Evolutionary conservation across 495 filamentous ascomycete genomes (phyloP).

Genomic region (Neurospora sp.): DNA sequence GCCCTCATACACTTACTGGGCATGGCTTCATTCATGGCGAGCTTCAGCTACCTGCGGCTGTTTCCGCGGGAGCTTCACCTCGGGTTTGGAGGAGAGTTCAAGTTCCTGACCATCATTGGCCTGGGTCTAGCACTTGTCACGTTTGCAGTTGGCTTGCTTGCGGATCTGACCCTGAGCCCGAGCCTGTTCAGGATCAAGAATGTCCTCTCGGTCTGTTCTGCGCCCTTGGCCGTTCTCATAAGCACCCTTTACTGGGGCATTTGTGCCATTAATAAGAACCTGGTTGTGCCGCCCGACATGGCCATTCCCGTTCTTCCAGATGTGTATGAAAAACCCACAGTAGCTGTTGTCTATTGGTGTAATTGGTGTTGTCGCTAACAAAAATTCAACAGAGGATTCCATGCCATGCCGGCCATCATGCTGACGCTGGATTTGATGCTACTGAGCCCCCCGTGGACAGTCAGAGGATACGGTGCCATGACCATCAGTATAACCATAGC

Average conservation of each 20-base stretch:
- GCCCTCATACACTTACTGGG: constrained; percentile 60
- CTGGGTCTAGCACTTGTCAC: constrained; percentile 58
- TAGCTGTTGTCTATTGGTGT: neutral
- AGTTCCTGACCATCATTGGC: constrained; percentile 79
- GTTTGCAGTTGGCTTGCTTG: constrained; percentile 59
- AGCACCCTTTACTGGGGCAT: constrained; percentile 81
- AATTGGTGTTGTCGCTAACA: neutral
- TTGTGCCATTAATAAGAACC: constrained; percentile 49
- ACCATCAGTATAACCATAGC: constrained; percentile 54
- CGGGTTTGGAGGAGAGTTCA: constrained; percentile 74
- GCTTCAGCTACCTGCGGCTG: constrained; percentile 47
- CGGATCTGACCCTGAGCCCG: constrained; percentile 59
- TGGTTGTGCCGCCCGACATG: constrained; percentile 39
- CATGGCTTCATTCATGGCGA: constrained; percentile 55
- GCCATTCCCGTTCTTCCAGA: constrained; percentile 44
- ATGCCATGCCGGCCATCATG: constrained; percentile 64
- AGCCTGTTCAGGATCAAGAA: constrained; percentile 68
- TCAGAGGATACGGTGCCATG: constrained; percentile 49
- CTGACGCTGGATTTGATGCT: constrained; percentile 63
- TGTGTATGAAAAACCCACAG: constrained; percentile 23
- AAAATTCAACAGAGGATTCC: constrained; percentile 43
- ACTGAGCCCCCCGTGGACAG: constrained; percentile 73
- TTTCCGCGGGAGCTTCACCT: constrained; percentile 44
- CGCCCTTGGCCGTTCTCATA: constrained; percentile 74
- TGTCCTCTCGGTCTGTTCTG: constrained; percentile 55